Evolutionary conservation across 1,139 yeast species (phyloP), one percentile per base, ranked within the genome.

Genomic region (Yamadazyma membranifaciens): DNA sequence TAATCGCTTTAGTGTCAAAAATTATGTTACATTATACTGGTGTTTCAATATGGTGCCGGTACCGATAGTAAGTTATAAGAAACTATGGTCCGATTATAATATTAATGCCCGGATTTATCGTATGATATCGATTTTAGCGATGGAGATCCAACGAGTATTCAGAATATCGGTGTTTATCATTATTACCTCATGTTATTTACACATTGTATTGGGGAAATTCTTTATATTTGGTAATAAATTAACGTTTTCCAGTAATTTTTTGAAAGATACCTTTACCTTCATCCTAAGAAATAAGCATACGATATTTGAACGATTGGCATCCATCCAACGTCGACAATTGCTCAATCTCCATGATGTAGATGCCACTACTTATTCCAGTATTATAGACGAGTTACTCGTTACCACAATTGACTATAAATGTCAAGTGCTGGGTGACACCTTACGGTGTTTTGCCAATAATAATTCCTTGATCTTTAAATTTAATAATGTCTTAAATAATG

Each of bases 211-310:
- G 12, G 44, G 47, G 37, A 37, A 48, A 14, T 40, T 63, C 12
- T 51, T 61, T 36, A 44, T 52, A 31, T 60, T 60, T 42, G 65
- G 67, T 34, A 59, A 63, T 43, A 49, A 58, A 36, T 53, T 62
- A 17, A 64, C 73, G 3, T 66, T 56, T 45, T 62, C 69, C 2
- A 49, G 51, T 15, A 62, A 59, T 42, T 63, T 62, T 38, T 42
- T 64, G 22, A 36, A 48, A 27, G 73, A 68, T 45, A 47, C 60
- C 17, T 38, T 59, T 34, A 63, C 72, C 2, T 67, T 50, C 45
- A 33, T 59, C 3, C 37, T 62, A 13, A 48, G 62, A 20, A 50
- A 63, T 41, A 49, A 55, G 24, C 28, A 36, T 6, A 12, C 24
- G 11, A 7, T 47, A 2, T 46, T 49, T 10, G 26, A 34, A 32